Percentiles rank a stretch among this genome's conserved stretches.
These are phyloP conservation scores for Ilyonectria sp. DNA, from an alignment of 2,329 filamentous ascomycete species.

Conservation along the genomic window DNA sequence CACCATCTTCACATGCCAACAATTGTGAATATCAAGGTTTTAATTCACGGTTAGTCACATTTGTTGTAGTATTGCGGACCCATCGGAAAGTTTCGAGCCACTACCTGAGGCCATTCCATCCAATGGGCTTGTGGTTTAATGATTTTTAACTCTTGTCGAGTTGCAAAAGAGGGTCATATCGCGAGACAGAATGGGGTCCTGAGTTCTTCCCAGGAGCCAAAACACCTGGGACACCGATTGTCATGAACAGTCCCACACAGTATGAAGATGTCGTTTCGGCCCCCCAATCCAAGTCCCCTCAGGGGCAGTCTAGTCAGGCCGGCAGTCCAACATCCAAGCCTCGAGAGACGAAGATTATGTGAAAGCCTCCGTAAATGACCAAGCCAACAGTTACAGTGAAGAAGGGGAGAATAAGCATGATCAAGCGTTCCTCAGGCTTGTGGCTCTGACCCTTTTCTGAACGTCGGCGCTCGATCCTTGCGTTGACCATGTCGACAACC, in stretches of 20 bases:
- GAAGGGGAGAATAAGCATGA: too few relatives aligned
- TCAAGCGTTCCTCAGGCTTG: too few relatives aligned
- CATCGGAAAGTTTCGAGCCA: neutral
- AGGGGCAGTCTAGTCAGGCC: too few relatives aligned
- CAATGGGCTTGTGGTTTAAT: neutral
- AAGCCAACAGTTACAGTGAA: too few relatives aligned
- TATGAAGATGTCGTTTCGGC: neutral
- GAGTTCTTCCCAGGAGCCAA: neutral
- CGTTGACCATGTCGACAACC: too few relatives aligned
- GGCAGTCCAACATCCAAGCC: too few relatives aligned
- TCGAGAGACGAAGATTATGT: too few relatives aligned
- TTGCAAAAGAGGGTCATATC: neutral
- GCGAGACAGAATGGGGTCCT: neutral
- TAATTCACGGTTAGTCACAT: neutral
- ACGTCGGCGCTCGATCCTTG: too few relatives aligned
- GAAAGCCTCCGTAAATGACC: neutral
- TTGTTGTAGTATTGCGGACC: neutral
- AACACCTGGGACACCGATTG: neutral
- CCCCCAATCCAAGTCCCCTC: too few relatives aligned
- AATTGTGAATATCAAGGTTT: conserved; percentile 6
- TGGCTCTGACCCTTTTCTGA: too few relatives aligned
- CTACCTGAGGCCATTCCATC: neutral
- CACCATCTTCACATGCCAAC: neutral
- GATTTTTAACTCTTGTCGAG: neutral
- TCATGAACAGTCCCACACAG: neutral